These are phyloP conservation scores for Cordyceps cateniannulata DNA, from an alignment of 2,329 filamentous ascomycete genomes.

Conservation along the genomic window DNA sequence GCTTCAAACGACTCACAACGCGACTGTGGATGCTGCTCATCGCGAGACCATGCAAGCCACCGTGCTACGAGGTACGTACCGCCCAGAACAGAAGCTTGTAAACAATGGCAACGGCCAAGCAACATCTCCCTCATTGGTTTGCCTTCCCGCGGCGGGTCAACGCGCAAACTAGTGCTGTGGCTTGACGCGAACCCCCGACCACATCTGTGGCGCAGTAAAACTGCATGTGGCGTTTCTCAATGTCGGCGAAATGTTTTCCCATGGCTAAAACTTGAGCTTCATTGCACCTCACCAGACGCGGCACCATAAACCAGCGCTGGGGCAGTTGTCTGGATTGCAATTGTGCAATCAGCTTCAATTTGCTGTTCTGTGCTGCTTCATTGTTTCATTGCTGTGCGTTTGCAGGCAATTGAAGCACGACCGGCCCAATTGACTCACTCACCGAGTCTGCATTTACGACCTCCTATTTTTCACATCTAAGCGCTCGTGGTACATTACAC, in stretches of 20 bases:
- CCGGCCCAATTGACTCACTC: not conserved
- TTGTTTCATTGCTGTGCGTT: not conserved
- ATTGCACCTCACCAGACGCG: not conserved
- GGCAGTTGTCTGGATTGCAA: not conserved
- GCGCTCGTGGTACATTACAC: not conserved
- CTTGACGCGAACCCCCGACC: constrained; percentile 20
- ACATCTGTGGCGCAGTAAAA: not conserved
- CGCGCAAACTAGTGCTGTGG: constrained; percentile 20
- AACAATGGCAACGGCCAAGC: constrained; percentile 51
- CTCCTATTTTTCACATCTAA: not conserved
- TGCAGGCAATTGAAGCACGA: not conserved
- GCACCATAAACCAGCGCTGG: constrained; percentile 5
- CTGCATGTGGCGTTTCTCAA: constrained; percentile 4
- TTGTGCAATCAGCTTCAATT: not conserved
- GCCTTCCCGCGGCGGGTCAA: not conserved
- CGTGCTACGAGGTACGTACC: constrained; percentile 17
- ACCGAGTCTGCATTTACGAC: not conserved
- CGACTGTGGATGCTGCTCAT: constrained; percentile 15
- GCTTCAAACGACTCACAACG: constrained; percentile 17
- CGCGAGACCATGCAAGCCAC: constrained; percentile 9
- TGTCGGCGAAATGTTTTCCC: constrained; percentile 22
- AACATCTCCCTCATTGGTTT: constrained; percentile 45
- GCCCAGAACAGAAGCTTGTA: constrained; percentile 24
- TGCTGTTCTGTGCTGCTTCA: not conserved
- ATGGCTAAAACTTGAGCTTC: constrained; percentile 20